Evolutionary conservation across 1,139 yeast genomes (phyloP).

Genomic region (Blastobotrys illinoisensis): DNA sequence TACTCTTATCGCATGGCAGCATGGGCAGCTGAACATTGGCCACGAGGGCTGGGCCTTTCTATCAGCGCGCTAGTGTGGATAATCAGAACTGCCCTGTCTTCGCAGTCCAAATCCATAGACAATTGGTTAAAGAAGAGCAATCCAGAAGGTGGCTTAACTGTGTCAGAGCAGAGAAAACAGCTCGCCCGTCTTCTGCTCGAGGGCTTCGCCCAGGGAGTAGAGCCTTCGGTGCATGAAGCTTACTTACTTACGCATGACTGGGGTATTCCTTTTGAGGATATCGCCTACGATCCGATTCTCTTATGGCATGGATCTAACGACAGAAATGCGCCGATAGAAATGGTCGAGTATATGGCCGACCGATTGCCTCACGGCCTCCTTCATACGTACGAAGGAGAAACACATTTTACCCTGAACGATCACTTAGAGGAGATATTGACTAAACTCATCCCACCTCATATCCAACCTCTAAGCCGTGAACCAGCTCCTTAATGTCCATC

Average conservation of each 20-base stretch:
- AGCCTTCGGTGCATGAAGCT: background rate
- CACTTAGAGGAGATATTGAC: background rate
- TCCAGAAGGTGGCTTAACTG: background rate
- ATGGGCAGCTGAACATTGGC: background rate
- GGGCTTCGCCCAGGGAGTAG: background rate
- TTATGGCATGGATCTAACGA: background rate
- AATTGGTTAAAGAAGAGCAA: background rate
- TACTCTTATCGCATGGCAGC: background rate
- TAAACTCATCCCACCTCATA: background rate
- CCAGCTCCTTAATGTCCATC: too few species aligned
- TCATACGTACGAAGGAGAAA: background rate
- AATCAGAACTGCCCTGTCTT: background rate
- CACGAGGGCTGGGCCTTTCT: background rate
- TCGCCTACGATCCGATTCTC: background rate
- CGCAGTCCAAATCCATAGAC: background rate
- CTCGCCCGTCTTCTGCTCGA: background rate
- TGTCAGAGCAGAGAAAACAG: background rate
- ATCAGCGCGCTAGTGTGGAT: background rate
- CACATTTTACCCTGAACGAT: background rate
- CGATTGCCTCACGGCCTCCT: background rate
- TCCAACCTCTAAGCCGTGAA: too few species aligned
- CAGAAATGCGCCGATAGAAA: background rate
- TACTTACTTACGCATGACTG: background rate
- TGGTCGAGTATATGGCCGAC: background rate
- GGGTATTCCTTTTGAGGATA: background rate